phyloP scores from a whole-genome alignment of 108 stramenopile species.

The Fragilaria crotonensis region DNA sequence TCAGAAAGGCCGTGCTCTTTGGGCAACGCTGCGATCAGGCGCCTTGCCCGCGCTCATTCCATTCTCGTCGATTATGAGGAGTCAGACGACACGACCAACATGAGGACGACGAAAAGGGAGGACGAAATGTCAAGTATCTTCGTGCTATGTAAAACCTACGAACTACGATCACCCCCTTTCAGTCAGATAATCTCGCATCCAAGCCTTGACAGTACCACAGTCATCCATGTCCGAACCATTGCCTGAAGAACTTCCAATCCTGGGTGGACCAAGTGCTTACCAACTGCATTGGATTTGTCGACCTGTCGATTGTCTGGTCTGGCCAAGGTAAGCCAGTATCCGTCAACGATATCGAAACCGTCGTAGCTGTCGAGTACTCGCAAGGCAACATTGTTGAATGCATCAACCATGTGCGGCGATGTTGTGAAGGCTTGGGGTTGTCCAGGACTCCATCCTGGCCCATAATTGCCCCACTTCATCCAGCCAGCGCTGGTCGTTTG shows the following conservation, averaged over 20 bases:
- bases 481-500: slow-evolving; percentile 71
- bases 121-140: too few species aligned
- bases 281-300: slow-evolving; percentile 37
- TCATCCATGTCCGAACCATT: slow-evolving; percentile 52
- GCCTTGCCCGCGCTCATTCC: neutral
- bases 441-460: slow-evolving; percentile 44
- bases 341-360: slow-evolving; percentile 28
- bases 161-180: too few species aligned
- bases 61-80: too few species aligned
- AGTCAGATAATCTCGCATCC: too few species aligned
- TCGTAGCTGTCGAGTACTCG: slow-evolving; percentile 15
- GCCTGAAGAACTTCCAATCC: slow-evolving; percentile 58
- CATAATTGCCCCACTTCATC: slow-evolving; percentile 71
- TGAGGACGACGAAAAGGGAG: too few species aligned
- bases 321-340: slow-evolving; percentile 64
- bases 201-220: slow-evolving; percentile 27
- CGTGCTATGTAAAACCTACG: too few species aligned
- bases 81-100: too few species aligned
- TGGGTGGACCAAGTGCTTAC: slow-evolving; percentile 71
- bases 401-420: slow-evolving; percentile 35
- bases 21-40: neutral
- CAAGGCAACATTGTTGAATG: slow-evolving; percentile 57
- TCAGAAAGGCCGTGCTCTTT: slow-evolving; percentile 4
- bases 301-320: slow-evolving; percentile 72
- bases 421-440: slow-evolving; percentile 47